Base-by-base conservation (phyloP, 148 eudicot species). In the Fallopia convolvulus region DNA sequence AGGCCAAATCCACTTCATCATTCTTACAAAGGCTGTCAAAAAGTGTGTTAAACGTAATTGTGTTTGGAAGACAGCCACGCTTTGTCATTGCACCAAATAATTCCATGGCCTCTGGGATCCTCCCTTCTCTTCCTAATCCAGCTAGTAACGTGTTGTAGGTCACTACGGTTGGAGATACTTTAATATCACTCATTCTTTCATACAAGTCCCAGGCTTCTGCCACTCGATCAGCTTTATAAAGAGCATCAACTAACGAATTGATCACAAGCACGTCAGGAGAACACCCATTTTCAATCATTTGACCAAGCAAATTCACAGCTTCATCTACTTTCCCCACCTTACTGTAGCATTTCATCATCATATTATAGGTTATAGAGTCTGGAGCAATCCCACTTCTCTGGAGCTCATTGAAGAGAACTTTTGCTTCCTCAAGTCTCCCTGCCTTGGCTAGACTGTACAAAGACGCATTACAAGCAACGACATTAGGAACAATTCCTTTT, bases 301-400 rank as follows among this genome's bases (percentile, higher is more conserved):
- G 90, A 36, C 76, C 23, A 33, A 91, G 85, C 74, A 95, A 78
- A 72, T 85, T 75, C 44, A 92, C 76, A 15, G 99, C 97, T 74
- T 87, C 94, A 80, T 95, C 97, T 49, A 92, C 83, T 83, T 82
- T 90, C 58, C 97, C 94, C 17, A 86, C 92, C 82, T 89, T 88
- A 84, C 87, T 85, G 76, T 89, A 91, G 82, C 97, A 89, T 83
- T 92, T 95, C 90, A 95, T 92, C 97, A 95, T 90, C 93, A 92
- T 89, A 85, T 93, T 91, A 78, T 91, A 95, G 74, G 97, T 91
- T 74, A 95, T 89, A 65, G 97, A 85, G 85, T 95, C 97, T 23
- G 97, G 97, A 77, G 83, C 89, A 74, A 92, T 83, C 58, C 97
- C 99, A 81, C 87, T 87, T 53, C 76, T 81, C 75, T 75, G 83